Evolutionary conservation across 164 flowering plant genomes (phyloP).

Genomic region (Berberis thunbergii): DNA sequence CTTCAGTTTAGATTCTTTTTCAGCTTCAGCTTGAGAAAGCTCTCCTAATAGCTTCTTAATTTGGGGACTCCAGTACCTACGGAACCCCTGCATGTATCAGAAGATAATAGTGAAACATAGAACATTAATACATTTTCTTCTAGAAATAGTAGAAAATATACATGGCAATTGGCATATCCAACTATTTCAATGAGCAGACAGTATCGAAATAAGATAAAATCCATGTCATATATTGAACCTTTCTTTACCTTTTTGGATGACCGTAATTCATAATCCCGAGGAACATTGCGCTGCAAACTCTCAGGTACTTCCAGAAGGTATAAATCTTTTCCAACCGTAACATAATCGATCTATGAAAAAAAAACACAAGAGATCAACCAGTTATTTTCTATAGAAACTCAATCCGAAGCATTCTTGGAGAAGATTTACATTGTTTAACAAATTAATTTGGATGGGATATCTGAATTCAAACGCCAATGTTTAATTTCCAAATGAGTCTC

Average conservation of each 20-base stretch:
- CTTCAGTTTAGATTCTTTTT: slow-evolving; percentile 70
- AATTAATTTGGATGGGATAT: too few relatives aligned
- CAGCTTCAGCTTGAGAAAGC: slow-evolving; percentile 77
- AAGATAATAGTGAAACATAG: too few relatives aligned
- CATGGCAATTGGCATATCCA: neutral
- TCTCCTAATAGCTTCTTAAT: slow-evolving; percentile 60
- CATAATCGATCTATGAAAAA: slow-evolving; percentile 57
- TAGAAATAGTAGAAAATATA: too few relatives aligned
- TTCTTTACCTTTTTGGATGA: slow-evolving; percentile 80
- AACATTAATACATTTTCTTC: too few relatives aligned
- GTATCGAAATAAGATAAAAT: neutral
- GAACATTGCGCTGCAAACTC: slow-evolving; percentile 47
- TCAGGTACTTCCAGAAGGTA: slow-evolving; percentile 94
- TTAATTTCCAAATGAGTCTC: too few relatives aligned
- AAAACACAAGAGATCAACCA: neutral
- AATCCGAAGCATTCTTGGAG: too few relatives aligned
- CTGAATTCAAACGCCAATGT: too few relatives aligned
- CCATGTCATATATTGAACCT: neutral
- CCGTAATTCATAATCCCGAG: slow-evolving; percentile 75
- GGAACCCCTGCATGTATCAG: slow-evolving; percentile 55
- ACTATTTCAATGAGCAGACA: neutral
- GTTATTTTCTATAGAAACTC: neutral
- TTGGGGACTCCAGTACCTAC: slow-evolving; percentile 85
- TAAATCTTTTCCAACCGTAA: slow-evolving; percentile 79
- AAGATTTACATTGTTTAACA: too few relatives aligned